phyloP scores from a whole-genome alignment of 176 grass and related monocot species.

The Hyparrhenia diplandra region DNA sequence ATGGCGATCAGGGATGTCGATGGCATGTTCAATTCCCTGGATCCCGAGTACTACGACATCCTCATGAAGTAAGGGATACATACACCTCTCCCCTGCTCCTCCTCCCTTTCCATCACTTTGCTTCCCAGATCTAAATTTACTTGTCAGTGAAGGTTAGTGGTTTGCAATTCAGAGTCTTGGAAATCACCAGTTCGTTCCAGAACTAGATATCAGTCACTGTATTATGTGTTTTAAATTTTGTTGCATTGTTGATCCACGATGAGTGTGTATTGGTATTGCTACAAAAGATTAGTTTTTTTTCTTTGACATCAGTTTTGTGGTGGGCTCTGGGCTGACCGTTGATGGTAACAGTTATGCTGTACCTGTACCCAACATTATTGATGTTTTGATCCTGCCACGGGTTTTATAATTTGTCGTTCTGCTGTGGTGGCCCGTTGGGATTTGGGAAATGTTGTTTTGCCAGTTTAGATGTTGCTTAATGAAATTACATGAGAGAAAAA shows the following conservation, averaged over 20 bases:
- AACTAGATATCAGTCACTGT: neutral
- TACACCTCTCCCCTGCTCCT: neutral
- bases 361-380: neutral
- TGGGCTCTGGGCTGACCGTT: neutral
- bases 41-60: conserved; percentile 97
- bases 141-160: neutral
- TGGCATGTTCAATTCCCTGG: conserved; percentile 82
- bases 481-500: neutral
- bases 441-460: neutral
- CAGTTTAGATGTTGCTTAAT: neutral
- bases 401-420: neutral
- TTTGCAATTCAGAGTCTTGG: neutral
- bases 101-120: neutral
- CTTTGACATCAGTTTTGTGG: neutral
- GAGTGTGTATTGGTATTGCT: neutral
- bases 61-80: conserved; percentile 75
- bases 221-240: neutral
- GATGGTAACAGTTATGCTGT: neutral
- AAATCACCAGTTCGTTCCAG: neutral
- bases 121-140: neutral
- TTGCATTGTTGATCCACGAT: neutral
- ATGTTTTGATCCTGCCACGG: neutral
- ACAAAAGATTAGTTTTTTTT: neutral
- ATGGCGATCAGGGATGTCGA: conserved; percentile 99
- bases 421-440: neutral